Conservation (phyloP, 305 asterid genomes). For the Nicotiana rustica region DNA sequence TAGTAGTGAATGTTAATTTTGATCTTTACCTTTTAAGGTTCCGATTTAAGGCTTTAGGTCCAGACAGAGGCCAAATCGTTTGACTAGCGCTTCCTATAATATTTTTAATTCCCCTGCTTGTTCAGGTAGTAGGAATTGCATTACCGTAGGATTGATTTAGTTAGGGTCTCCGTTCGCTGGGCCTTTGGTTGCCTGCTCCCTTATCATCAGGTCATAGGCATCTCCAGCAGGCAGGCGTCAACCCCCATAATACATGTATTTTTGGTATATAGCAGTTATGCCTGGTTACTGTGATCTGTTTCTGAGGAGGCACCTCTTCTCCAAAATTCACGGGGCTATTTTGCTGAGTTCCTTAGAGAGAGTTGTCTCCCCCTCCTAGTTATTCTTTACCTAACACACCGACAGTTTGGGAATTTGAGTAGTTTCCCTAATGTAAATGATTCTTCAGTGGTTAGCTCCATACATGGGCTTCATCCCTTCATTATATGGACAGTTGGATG, state of each 20-base stretch:
- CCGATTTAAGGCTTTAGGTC: background rate
- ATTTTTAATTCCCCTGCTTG: background rate
- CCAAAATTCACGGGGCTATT: background rate
- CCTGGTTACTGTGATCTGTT: background rate
- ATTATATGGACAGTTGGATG: background rate
- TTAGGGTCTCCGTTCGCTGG: background rate
- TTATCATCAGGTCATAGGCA: slow-evolving; percentile 24
- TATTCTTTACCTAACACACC: background rate
- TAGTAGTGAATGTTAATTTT: background rate
- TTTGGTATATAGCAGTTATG: background rate
- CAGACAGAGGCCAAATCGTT: background rate
- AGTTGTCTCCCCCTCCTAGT: background rate
- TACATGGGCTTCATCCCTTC: slow-evolving; percentile 13
- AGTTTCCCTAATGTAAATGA: background rate
- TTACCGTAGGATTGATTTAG: background rate
- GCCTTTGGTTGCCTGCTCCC: slow-evolving; percentile 22
- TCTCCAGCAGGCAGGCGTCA: too few species aligned
- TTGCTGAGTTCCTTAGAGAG: background rate
- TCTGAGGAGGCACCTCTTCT: background rate
- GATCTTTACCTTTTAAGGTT: slow-evolving; percentile 4
- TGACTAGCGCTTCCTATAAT: background rate
- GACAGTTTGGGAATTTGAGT: background rate
- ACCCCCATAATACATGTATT: background rate
- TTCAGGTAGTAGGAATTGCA: background rate
- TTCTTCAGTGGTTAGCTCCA: slow-evolving; percentile 7